Conservation (phyloP, 2,329 filamentous ascomycete genomes). For the Microsporum audouinii region DNA sequence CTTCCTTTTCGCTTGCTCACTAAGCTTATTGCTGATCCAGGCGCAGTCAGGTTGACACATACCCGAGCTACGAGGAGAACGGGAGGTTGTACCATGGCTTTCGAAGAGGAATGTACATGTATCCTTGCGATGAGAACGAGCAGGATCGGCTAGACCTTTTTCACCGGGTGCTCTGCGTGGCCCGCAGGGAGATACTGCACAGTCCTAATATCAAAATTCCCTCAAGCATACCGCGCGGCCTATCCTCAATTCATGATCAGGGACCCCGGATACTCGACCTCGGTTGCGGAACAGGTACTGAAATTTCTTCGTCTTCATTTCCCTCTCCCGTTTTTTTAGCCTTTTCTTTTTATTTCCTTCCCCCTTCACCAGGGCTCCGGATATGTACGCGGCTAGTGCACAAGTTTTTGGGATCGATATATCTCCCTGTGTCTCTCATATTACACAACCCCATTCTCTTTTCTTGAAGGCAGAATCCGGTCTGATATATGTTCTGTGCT, state of each 20-base stretch:
- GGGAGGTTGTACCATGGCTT: slow-evolving; percentile 59
- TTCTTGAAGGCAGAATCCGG: not conserved
- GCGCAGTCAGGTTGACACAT: slow-evolving; percentile 26
- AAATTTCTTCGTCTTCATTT: not conserved
- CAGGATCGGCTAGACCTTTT: slow-evolving; percentile 70
- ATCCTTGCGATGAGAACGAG: slow-evolving; percentile 68
- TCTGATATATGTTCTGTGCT: not conserved
- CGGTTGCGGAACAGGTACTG: slow-evolving; percentile 75
- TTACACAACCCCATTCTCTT: not conserved
- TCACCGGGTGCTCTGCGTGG: slow-evolving; percentile 62
- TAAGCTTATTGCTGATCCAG: slow-evolving; percentile 4
- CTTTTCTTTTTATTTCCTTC: not conserved
- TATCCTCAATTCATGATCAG: slow-evolving; percentile 5
- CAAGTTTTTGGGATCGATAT: not conserved
- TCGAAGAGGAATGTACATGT: slow-evolving; percentile 58
- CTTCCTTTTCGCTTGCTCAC: not conserved
- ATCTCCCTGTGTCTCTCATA: not conserved
- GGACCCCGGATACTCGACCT: slow-evolving; percentile 48
- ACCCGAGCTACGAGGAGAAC: slow-evolving; percentile 49
- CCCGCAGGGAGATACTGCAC: slow-evolving; percentile 41
- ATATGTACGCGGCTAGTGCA: not conserved
- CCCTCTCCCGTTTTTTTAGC: not conserved
- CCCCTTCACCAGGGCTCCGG: not conserved
- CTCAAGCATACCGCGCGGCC: slow-evolving; percentile 11
- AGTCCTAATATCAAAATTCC: slow-evolving; percentile 24